These are phyloP conservation scores for Camelina laxa DNA, from an alignment of 345 rosid species.

Conservation along the genomic window DNA sequence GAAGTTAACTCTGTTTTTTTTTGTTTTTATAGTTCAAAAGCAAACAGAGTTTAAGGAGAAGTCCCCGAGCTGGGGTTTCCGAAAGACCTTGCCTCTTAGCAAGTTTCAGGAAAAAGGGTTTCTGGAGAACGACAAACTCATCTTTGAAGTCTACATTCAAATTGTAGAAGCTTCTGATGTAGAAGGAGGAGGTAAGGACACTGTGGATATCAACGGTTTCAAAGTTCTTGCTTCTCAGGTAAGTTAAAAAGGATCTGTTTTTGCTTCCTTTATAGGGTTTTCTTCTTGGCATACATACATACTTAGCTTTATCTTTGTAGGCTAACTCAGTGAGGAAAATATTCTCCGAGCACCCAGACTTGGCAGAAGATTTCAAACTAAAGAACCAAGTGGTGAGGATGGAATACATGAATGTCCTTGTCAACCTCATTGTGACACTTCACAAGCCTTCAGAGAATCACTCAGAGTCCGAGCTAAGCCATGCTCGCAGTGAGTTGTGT, in stretches of 20 bases:
- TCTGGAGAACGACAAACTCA: background rate
- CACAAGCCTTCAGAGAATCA: background rate
- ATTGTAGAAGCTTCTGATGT: background rate
- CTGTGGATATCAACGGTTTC: background rate
- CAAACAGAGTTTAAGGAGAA: too few species aligned
- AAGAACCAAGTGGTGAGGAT: slow-evolving; percentile 1
- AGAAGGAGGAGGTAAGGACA: background rate
- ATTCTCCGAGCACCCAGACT: background rate
- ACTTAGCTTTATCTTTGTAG: background rate
- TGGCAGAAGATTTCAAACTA: background rate
- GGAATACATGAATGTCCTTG: background rate
- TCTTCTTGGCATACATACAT: too few species aligned
- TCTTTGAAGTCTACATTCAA: background rate
- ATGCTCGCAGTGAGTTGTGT: background rate
- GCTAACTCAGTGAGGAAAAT: background rate
- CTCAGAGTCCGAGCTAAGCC: background rate
- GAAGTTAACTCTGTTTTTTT: background rate
- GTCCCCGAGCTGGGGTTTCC: background rate
- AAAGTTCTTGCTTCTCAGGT: slow-evolving; percentile 26
- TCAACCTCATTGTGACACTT: background rate
- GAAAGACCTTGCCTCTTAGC: background rate
- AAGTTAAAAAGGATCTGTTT: too few species aligned
- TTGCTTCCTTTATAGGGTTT: too few species aligned
- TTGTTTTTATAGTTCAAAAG: too few species aligned
- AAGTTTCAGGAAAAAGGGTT: background rate